phyloP scores from a whole-genome alignment of 768 basidiomycete genomes.

The Daedaleopsis sinensis region DNA sequence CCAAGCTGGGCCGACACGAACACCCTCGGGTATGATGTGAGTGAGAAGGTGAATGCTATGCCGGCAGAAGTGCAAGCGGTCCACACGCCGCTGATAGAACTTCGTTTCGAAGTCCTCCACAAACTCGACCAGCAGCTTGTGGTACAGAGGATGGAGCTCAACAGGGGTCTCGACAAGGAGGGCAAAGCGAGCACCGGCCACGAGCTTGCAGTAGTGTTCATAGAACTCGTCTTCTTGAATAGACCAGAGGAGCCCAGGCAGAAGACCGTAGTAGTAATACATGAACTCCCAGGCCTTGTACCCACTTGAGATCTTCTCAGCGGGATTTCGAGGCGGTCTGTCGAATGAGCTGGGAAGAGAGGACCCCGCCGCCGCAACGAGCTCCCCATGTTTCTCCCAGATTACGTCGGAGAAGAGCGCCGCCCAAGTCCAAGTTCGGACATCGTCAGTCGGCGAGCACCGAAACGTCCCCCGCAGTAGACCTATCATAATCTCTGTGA shows the following conservation, averaged over 20 bases:
- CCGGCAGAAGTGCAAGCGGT: background rate
- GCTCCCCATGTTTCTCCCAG: slow-evolving; percentile 42
- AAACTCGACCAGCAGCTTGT: background rate
- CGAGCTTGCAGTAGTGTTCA: background rate
- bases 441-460: slow-evolving; percentile 24
- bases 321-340: slow-evolving; percentile 42
- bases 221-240: slow-evolving; percentile 25
- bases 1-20: too few species aligned
- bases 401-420: slow-evolving; percentile 22
- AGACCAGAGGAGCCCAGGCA: slow-evolving; percentile 29
- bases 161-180: background rate
- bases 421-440: slow-evolving; percentile 35
- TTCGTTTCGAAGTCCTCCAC: background rate
- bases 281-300: slow-evolving; percentile 36
- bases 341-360: slow-evolving; percentile 46
- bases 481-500: slow-evolving; percentile 35
- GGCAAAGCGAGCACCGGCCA: background rate
- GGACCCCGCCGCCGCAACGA: slow-evolving; percentile 32
- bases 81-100: background rate
- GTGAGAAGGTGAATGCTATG: background rate
- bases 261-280: slow-evolving; percentile 25
- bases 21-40: background rate
- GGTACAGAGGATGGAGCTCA: background rate
- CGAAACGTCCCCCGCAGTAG: slow-evolving; percentile 34
- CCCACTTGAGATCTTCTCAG: slow-evolving; percentile 39